Conservation (phyloP, 1,284 basidiomycete genomes). For the Taiwanofungus camphoratus region DNA sequence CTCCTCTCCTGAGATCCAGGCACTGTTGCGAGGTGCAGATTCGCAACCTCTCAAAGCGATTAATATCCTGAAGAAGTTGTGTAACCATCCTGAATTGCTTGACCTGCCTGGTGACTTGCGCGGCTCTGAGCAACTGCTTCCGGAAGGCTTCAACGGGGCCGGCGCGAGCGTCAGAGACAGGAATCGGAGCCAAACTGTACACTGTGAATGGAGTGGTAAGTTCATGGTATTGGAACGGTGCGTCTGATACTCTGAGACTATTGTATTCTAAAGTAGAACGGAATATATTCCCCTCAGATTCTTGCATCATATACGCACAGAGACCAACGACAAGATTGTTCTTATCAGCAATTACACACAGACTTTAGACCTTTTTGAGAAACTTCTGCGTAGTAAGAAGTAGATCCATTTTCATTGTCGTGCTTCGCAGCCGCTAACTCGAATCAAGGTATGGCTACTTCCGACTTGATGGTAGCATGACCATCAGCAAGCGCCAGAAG, state of each 20-base stretch:
- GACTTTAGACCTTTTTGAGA: conserved; percentile 93
- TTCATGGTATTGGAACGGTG: conserved; percentile 92
- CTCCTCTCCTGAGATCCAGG: conserved; percentile 91
- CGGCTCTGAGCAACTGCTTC: conserved; percentile 82
- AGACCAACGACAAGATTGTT: conserved; percentile 96
- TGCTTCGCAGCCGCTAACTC: not conserved
- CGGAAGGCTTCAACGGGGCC: conserved; percentile 72
- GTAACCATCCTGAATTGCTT: conserved; percentile 95
- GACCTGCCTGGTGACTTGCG: conserved; percentile 83
- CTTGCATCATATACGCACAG: conserved; percentile 73
- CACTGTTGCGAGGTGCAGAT: conserved; percentile 82
- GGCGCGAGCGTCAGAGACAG: conserved; percentile 32
- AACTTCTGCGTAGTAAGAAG: conserved; percentile 80
- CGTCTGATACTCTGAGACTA: conserved; percentile 13
- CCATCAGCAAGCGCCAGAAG: conserved; percentile 92
- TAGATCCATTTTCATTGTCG: conserved; percentile 30
- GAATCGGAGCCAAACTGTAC: conserved; percentile 51
- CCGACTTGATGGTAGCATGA: conserved; percentile 92
- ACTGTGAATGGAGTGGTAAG: conserved; percentile 85
- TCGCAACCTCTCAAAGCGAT: conserved; percentile 98
- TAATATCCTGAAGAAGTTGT: conserved; percentile 94
- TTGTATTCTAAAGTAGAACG: not conserved
- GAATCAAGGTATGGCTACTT: conserved; percentile 81
- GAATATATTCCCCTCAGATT: conserved; percentile 48
- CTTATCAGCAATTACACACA: conserved; percentile 98